Conservation (phyloP, 2,329 filamentous ascomycete genomes). For the Claviceps capensis region DNA sequence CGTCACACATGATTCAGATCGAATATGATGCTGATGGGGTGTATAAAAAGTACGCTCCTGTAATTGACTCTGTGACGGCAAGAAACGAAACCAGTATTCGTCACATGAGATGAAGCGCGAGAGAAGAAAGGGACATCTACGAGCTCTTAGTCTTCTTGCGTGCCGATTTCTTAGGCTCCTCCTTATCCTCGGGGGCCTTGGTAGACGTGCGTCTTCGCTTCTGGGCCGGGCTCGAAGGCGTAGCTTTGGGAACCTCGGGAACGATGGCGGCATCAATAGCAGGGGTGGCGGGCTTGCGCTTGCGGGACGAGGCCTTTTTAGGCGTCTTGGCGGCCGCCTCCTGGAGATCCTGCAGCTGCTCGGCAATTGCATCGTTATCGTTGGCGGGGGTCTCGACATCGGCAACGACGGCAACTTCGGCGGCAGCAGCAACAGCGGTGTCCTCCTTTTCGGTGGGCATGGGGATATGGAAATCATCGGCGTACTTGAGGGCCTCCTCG, state of each 20-base stretch:
- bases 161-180: conserved; percentile 46
- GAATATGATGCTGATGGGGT: too few species aligned
- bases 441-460: conserved; percentile 36
- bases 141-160: conserved; percentile 42
- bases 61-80: too few species aligned
- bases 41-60: too few species aligned
- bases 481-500: conserved; percentile 45
- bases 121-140: conserved; percentile 10
- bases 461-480: conserved; percentile 42
- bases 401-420: conserved; percentile 39
- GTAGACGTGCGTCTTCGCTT: conserved; percentile 45
- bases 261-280: conserved; percentile 15
- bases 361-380: conserved; percentile 43
- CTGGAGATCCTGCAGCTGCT: conserved; percentile 44
- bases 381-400: conserved; percentile 17
- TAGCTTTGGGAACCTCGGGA: conserved; percentile 24
- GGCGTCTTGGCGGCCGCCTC: conserved; percentile 42
- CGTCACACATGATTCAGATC: too few species aligned
- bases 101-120: too few species aligned
- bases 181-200: conserved; percentile 39
- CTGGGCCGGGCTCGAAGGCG: conserved; percentile 44
- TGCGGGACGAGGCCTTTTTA: conserved; percentile 39
- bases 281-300: conserved; percentile 43
- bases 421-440: conserved; percentile 12
- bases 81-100: too few species aligned